Evolutionary conservation across 441 rosid genomes (phyloP), one percentile per base, ranked within the genome.

Genomic region (Kokia cookei): DNA sequence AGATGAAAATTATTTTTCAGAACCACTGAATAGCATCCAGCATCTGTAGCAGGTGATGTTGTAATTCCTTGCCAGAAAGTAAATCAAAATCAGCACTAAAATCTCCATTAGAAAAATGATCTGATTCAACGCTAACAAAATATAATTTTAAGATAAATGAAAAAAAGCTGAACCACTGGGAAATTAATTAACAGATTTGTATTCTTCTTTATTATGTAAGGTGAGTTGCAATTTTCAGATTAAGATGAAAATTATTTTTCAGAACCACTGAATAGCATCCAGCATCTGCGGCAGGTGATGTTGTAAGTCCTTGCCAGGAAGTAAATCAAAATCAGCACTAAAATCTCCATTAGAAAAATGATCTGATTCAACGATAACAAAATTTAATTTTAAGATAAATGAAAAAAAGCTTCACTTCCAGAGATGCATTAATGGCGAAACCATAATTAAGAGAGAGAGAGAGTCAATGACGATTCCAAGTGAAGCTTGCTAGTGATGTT

Each of bases 391-490:
- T 2, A 48, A 48, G 14, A 48, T 40, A 8, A 40, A 40, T 40
- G 43, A 40, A 40, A 8, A 40, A 40, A 40, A 40, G 11, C 43
- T 40, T 19, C 0, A 19, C 43, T 40, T 8, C 9, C 43, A 40
- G 11, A 8, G 43, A 40, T 9, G 43, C 43, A 40, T 40, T 8
- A 40, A 40, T 40, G 43, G 43, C 43, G 43, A 40, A 40, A 40
- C 10, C 43, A 40, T 40, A 40, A 40, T 40, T 40, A 40, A 95
- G 99, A 88, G 99, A 95, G 99, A 84, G 87, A 73, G 86, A 9
- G 97, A 89, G 76, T 91, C 84, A 40, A 40, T 40, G 43, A 40
- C 11, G 43, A 40, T 82, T 69, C 73, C 82, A 54, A 83, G 66
- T 26, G 43, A 40, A 40, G 11, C 43, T 40, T 40, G 43, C 43